Evolutionary conservation across 352 stramenopile genomes (phyloP).

Genomic region (Pythium apleroticum): DNA sequence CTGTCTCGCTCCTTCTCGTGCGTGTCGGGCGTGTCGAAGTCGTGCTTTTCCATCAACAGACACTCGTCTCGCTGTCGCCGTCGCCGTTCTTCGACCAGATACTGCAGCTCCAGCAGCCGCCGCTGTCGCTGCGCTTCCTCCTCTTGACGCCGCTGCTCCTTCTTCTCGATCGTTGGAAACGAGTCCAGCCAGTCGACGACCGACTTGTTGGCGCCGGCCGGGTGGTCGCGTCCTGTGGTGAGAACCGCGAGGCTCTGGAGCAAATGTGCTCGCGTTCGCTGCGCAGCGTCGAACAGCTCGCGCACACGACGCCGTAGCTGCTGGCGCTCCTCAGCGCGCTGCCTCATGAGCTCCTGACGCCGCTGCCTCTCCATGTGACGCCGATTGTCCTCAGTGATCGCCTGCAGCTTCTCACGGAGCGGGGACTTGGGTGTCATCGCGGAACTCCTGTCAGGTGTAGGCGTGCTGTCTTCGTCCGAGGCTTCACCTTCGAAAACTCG

Average conservation of each 20-base stretch:
- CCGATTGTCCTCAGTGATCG: slow-evolving; percentile 4
- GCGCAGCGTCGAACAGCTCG: slow-evolving; percentile 24
- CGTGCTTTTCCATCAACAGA: slow-evolving; percentile 39
- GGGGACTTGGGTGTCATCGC: background rate
- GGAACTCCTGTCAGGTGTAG: background rate
- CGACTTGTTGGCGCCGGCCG: slow-evolving; percentile 34
- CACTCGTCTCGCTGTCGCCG: slow-evolving; percentile 44
- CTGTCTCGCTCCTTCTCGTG: slow-evolving; percentile 24
- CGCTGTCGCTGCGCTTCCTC: slow-evolving; percentile 43
- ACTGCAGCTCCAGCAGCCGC: slow-evolving; percentile 46
- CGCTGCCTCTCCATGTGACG: background rate
- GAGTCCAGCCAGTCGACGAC: slow-evolving; percentile 60
- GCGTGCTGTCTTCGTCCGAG: background rate
- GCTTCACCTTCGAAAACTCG: slow-evolving; percentile 4
- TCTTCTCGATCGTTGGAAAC: slow-evolving; percentile 52
- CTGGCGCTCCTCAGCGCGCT: background rate
- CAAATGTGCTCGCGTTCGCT: slow-evolving; percentile 38
- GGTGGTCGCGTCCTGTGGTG: slow-evolving; percentile 39
- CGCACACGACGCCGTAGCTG: slow-evolving; percentile 18
- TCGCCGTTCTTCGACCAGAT: slow-evolving; percentile 36
- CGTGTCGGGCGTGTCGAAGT: slow-evolving; percentile 34
- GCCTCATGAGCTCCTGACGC: background rate
- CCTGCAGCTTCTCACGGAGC: slow-evolving; percentile 15
- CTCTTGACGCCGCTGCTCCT: slow-evolving; percentile 34
- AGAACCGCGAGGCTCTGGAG: slow-evolving; percentile 38